Evolutionary conservation across 2,329 filamentous ascomycete genomes (phyloP).

Genomic region (Septoria linicola): DNA sequence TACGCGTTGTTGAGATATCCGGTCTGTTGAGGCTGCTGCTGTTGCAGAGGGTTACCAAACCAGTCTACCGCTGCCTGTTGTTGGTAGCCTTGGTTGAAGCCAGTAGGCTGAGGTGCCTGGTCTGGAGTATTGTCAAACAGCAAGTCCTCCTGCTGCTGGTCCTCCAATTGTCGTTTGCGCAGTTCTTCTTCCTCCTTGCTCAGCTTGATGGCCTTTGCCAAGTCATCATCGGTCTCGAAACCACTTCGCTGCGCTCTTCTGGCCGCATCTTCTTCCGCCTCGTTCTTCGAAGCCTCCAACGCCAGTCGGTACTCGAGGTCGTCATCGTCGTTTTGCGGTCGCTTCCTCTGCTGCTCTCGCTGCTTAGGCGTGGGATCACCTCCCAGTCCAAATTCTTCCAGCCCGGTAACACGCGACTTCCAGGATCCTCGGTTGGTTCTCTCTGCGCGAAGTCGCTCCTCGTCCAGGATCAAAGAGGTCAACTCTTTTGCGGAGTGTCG

Average conservation of each 20-base stretch:
- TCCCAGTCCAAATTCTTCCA: conserved; percentile 57
- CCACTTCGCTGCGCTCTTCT: conserved; percentile 56
- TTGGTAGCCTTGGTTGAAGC: conserved; percentile 95
- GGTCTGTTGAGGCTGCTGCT: conserved; percentile 57
- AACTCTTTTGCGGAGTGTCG: conserved; percentile 95
- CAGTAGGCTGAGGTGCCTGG: conserved; percentile 69
- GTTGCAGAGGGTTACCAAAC: conserved; percentile 85
- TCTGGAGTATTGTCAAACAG: conserved; percentile 81
- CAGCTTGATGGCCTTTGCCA: conserved; percentile 90
- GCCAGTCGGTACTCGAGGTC: conserved; percentile 88
- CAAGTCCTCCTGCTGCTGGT: conserved; percentile 71
- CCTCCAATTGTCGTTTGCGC: conserved; percentile 80
- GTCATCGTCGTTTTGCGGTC: conserved; percentile 57
- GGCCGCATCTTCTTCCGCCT: conserved; percentile 87
- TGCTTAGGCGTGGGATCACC: conserved; percentile 37
- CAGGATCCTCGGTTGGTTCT: conserved; percentile 88
- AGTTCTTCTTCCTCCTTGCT: conserved; percentile 93
- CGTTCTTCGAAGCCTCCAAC: conserved; percentile 89
- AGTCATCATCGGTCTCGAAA: conserved; percentile 71
- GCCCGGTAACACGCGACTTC: conserved; percentile 93
- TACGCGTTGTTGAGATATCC: conserved; percentile 68
- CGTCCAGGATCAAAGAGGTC: conserved; percentile 85
- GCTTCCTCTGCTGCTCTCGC: conserved; percentile 39
- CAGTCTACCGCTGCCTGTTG: conserved; percentile 96
- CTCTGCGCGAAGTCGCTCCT: conserved; percentile 86